phyloP scores from a whole-genome alignment of 2,329 filamentous ascomycete genomes.

The Cladosporium velox region DNA sequence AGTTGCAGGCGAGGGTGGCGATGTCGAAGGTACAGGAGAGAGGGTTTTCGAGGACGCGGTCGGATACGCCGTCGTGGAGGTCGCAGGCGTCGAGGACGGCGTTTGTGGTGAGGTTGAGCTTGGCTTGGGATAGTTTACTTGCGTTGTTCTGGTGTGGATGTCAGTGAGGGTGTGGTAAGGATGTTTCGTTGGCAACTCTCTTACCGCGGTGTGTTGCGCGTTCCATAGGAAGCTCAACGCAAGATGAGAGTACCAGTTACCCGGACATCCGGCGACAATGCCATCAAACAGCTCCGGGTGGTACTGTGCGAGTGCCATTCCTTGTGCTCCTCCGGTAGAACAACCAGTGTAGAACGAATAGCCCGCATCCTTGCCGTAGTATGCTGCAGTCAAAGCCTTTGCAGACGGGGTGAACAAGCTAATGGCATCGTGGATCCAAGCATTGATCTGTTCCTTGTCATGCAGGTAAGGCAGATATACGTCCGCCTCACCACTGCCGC shows the following conservation, averaged over 20 bases:
- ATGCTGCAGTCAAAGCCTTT: conserved; percentile 35
- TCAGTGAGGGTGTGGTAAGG: conserved; percentile 36
- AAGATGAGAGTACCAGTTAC: conserved; percentile 42
- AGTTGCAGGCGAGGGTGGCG: conserved; percentile 35
- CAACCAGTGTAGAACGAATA: conserved; percentile 47
- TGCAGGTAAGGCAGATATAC: conserved; percentile 34
- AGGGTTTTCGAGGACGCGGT: conserved; percentile 45
- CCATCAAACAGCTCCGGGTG: conserved; percentile 48
- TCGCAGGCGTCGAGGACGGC: conserved; percentile 44
- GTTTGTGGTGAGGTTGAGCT: conserved; percentile 38
- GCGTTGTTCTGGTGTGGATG: conserved; percentile 19
- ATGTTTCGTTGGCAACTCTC: conserved; percentile 13
- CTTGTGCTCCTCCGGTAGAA: conserved; percentile 47
- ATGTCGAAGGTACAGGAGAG: conserved; percentile 42
- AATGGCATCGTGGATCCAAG: conserved; percentile 44
- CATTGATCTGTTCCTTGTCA: conserved; percentile 31
- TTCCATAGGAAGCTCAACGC: conserved; percentile 37
- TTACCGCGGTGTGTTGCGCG: conserved; percentile 29
- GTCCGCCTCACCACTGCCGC: conserved; percentile 29
- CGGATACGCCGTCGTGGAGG: conserved; percentile 41
- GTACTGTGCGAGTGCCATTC: conserved; percentile 42
- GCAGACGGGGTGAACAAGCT: conserved; percentile 38
- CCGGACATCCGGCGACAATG: conserved; percentile 45
- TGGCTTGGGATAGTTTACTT: conserved; percentile 32
- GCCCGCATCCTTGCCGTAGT: conserved; percentile 37